A percentile compares a stretch with the other conserved stretches of the same genome.
These are phyloP conservation scores for Leptographium flavum DNA, from an alignment of 2,329 filamentous ascomycete genomes.

Conservation along the genomic window DNA sequence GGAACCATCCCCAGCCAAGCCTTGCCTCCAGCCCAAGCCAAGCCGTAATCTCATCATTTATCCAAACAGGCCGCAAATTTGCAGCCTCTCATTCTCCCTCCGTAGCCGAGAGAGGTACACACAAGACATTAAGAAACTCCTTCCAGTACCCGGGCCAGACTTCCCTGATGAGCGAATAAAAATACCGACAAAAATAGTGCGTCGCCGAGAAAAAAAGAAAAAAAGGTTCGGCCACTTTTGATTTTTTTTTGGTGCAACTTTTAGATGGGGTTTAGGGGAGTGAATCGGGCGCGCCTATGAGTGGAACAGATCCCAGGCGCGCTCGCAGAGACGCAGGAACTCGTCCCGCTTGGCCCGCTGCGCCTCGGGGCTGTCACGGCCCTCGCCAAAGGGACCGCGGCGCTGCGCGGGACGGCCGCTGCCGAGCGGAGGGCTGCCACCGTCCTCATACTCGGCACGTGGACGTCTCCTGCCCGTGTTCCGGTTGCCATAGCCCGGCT, in stretches of 20 bases:
- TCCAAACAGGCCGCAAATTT: background rate
- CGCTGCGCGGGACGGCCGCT: slow-evolving; percentile 50
- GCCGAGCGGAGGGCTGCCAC: slow-evolving; percentile 71
- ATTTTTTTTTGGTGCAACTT: background rate
- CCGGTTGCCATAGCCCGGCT: slow-evolving; percentile 38
- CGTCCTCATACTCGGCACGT: slow-evolving; percentile 87
- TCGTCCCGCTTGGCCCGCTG: slow-evolving; percentile 82
- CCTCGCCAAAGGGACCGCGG: slow-evolving; percentile 63
- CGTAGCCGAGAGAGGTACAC: background rate
- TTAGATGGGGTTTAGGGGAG: background rate
- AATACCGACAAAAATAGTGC: background rate
- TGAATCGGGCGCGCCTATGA: slow-evolving; percentile 38
- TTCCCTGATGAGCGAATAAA: background rate
- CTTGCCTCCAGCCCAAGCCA: background rate
- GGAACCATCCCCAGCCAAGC: background rate
- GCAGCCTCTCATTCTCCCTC: background rate
- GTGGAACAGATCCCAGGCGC: slow-evolving; percentile 95
- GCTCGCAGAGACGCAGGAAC: slow-evolving; percentile 72
- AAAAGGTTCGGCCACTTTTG: background rate
- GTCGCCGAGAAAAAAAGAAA: slow-evolving; percentile 1
- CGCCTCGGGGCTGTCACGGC: slow-evolving; percentile 69
- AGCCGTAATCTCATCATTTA: slow-evolving; percentile 1
- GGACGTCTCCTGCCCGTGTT: slow-evolving; percentile 58
- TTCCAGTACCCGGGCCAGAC: slow-evolving; percentile 3
- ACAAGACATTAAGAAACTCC: slow-evolving; percentile 6